Evolutionary conservation across 1,139 yeast species (phyloP), one percentile per base, ranked within the genome.

Genomic region (Tardiomyces blankii): DNA sequence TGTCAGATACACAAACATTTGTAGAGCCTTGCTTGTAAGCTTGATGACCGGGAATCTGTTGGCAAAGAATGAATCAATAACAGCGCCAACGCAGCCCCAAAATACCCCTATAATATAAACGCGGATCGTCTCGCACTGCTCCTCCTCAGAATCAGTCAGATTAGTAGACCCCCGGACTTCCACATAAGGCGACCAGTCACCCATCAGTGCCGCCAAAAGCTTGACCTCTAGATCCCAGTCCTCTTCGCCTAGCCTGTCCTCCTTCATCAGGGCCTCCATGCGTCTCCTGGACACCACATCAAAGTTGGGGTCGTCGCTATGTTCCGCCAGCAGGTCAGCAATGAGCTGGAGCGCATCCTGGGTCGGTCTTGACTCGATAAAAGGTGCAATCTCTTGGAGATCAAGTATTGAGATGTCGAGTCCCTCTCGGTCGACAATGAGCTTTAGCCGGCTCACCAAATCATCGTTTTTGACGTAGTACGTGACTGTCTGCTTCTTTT

Each of bases 131-230:
- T 80, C 85, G 50, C 70, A 67, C 4, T 75, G 73, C 28, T 68
- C 60, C 1, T 53, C 55, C 2, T 73, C 72, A 9, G 46, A 44
- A 53, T 77, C 80, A 56, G 78, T 82, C 18, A 79, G 75, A 44
- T 72, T 73, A 27, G 78, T 67, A 28, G 77, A 74, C 8, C 84
- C 69, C 50, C 86, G 68, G 7, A 79, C 82, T 59, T 79, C 84
- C 2, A 80, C 76, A 57, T 80, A 80, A 1, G 83, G 82, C 1
- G 82, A 78, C 58, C 72, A 74, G 56, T 66, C 78, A 42, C 73
- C 66, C 44, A 74, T 63, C 44, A 78, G 56, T 23, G 69, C 70
- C 2, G 25, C 25, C 4, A 21, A 21, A 4, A 21, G 4, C 25
- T 21, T 21, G 19, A 58, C 52, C 48, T 64, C 65, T 18, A 67